A percentile compares a stretch with the other conserved stretches of the same genome.
These are phyloP conservation scores for Ceratobasidium papillatum DNA, from an alignment of 1,284 basidiomycete species.

Conservation along the genomic window DNA sequence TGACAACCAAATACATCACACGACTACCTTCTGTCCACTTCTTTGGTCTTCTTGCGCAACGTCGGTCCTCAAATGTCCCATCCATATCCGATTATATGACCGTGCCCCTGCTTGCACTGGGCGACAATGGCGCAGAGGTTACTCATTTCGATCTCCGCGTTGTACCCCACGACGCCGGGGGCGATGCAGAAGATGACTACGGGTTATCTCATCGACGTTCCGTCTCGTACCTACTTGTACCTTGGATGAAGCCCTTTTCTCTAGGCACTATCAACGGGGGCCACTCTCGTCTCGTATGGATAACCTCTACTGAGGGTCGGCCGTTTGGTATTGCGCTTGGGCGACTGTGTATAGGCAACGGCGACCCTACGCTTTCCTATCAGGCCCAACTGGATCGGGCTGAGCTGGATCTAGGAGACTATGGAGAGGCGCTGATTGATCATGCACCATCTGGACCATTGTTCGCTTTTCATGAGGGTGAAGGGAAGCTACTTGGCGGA, in stretches of 20 bases:
- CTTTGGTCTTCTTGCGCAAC: slow-evolving; percentile 31
- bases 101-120: slow-evolving; percentile 10
- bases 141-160: slow-evolving; percentile 29
- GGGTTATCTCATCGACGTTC: slow-evolving; percentile 28
- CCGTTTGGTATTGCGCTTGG: slow-evolving; percentile 30
- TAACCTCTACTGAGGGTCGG: background rate
- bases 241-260: slow-evolving; percentile 15
- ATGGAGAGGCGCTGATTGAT: background rate
- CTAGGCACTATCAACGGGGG: slow-evolving; percentile 31
- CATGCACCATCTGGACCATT: slow-evolving; percentile 8
- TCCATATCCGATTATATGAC: background rate
- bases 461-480: slow-evolving; percentile 32
- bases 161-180: background rate
- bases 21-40: slow-evolving; percentile 2
- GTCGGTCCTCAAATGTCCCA: background rate
- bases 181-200: background rate
- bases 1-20: background rate
- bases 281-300: slow-evolving; percentile 29
- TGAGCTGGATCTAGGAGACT: slow-evolving; percentile 21
- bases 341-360: background rate
- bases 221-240: slow-evolving; percentile 7
- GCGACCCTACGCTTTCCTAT: background rate
- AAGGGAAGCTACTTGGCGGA: slow-evolving; percentile 29
- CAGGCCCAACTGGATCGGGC: slow-evolving; percentile 15
- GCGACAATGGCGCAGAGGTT: slow-evolving; percentile 9